Conservation (phyloP, 805 yeast genomes). For the Candida manassasensis region DNA sequence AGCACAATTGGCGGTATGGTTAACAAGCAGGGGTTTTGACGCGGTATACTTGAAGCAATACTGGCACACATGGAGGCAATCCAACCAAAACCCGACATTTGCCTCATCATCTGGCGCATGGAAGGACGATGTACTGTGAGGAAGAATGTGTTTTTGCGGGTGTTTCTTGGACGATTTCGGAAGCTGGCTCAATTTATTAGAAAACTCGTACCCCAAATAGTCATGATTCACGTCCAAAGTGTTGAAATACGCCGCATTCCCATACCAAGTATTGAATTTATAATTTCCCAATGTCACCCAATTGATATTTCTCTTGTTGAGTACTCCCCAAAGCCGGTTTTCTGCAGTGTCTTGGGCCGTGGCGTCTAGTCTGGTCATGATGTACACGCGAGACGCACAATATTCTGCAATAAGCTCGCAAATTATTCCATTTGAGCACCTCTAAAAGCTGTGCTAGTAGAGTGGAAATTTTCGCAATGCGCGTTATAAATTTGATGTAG, state of each 20-base stretch:
- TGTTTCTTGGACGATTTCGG: background rate
- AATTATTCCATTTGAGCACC: too few species aligned
- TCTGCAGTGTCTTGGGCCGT: constrained; percentile 12
- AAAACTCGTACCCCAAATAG: constrained; percentile 40
- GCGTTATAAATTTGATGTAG: too few species aligned
- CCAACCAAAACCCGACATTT: constrained; percentile 45
- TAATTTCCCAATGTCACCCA: constrained; percentile 64
- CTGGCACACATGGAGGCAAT: constrained; percentile 67
- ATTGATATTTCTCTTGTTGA: constrained; percentile 58
- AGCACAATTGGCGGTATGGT: constrained; percentile 48
- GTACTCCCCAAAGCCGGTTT: constrained; percentile 54
- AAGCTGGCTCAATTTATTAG: constrained; percentile 12
- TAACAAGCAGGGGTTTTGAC: constrained; percentile 34
- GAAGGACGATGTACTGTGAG: background rate
- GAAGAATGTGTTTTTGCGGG: too few species aligned
- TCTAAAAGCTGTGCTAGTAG: too few species aligned
- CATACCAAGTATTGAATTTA: constrained; percentile 81
- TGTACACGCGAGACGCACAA: too few species aligned
- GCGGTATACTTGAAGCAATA: constrained; percentile 80
- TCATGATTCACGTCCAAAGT: constrained; percentile 28
- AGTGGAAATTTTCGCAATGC: too few species aligned
- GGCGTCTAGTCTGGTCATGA: background rate
- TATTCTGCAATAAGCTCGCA: too few species aligned
- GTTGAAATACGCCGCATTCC: constrained; percentile 70
- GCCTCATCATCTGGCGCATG: constrained; percentile 6